These are phyloP conservation scores for Cucumis melo DNA, from an alignment of 306 rosid genomes.

Conservation along the genomic window DNA sequence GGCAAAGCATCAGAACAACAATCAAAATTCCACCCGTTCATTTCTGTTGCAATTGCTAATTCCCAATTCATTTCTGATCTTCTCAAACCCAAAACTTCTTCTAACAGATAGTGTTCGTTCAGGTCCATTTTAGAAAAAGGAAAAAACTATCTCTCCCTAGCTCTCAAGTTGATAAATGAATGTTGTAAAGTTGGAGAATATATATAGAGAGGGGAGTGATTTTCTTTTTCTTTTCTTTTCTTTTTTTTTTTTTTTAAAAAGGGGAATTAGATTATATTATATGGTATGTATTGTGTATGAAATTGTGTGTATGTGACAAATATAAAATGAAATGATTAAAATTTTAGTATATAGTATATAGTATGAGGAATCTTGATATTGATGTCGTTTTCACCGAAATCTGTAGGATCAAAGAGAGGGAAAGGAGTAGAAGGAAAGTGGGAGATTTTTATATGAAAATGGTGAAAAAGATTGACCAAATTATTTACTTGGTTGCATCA, in stretches of 20 bases:
- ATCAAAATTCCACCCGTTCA: slow-evolving; percentile 24
- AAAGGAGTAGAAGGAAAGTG: neutral
- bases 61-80: slow-evolving; percentile 10
- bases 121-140: neutral
- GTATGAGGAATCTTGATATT: neutral
- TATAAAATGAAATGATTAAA: neutral
- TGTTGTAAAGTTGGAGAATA: neutral
- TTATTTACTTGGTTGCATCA: neutral
- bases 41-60: slow-evolving; percentile 23
- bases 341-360: neutral
- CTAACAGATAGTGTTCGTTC: slow-evolving; percentile 35
- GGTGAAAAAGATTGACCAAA: neutral
- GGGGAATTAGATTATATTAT: neutral
- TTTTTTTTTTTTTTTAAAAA: too few relatives aligned
- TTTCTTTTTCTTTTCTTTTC: too few relatives aligned
- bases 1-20: slow-evolving; percentile 15
- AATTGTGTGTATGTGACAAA: too few relatives aligned
- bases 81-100: slow-evolving; percentile 32
- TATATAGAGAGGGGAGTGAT: neutral
- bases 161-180: neutral
- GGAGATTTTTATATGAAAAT: neutral
- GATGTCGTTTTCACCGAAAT: slow-evolving; percentile 51
- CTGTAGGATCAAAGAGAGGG: slow-evolving; percentile 17
- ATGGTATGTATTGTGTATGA: neutral
- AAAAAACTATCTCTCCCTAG: too few relatives aligned